Percentiles rank a stretch among this genome's conserved stretches.
phyloP scores from a whole-genome alignment of 495 filamentous ascomycete species.

The Penicillium cinerascens region DNA sequence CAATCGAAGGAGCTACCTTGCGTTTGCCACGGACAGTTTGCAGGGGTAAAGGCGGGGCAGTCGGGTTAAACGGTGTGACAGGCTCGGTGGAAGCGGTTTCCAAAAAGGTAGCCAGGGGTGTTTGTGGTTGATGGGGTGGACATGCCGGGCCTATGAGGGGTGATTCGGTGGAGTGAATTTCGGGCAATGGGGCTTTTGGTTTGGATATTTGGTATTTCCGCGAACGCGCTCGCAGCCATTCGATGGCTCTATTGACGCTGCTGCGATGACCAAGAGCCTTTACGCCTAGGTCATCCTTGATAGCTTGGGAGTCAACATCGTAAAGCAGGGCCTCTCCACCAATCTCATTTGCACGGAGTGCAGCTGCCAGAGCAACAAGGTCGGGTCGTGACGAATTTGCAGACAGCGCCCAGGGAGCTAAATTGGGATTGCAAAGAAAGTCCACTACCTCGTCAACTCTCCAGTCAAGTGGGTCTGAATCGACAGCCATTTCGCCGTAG shows the following conservation, averaged over 20 bases:
- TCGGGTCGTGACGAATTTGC: conserved; percentile 46
- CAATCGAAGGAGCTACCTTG: neutral
- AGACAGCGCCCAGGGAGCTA: conserved; percentile 41
- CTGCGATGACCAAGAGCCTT: conserved; percentile 43
- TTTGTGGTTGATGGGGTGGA: neutral
- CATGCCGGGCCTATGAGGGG: neutral
- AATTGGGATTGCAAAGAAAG: conserved; percentile 55
- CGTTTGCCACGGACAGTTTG: neutral
- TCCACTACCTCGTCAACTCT: conserved; percentile 59
- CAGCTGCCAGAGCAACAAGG: conserved; percentile 43
- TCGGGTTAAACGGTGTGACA: neutral
- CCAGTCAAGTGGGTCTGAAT: conserved; percentile 65
- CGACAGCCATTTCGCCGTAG: conserved; percentile 9
- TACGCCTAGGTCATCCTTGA: conserved; percentile 52
- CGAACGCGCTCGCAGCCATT: conserved; percentile 41
- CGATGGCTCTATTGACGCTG: conserved; percentile 44
- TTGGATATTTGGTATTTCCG: conserved; percentile 29
- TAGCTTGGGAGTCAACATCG: conserved; percentile 37
- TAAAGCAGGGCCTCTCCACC: conserved; percentile 60
- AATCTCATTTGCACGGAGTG: conserved; percentile 56
- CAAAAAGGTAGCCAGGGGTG: neutral
- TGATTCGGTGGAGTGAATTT: neutral
- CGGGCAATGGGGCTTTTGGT: neutral
- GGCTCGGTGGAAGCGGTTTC: neutral
- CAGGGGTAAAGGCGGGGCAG: neutral